Evolutionary conservation across 2,329 filamentous ascomycete genomes (phyloP), one percentile per base, ranked within the genome.

Genomic region (Alternaria hordeiaustralica): DNA sequence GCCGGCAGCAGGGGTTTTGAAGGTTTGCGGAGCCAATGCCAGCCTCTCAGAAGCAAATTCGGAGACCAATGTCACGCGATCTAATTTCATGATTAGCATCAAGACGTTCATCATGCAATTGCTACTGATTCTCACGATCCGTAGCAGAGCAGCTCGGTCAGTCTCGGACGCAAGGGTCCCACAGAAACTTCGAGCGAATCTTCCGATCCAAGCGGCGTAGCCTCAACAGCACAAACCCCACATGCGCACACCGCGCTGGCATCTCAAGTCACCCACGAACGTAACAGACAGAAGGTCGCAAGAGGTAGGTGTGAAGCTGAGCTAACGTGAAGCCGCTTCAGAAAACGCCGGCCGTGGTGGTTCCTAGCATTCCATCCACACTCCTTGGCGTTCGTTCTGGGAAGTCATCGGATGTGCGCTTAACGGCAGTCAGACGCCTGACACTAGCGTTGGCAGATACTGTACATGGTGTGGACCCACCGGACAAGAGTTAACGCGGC

Each of bases 141-240:
- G 26, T 43, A 47, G 46, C 55, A 63, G 33, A 58, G 45, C 28
- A 64, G 45, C 58, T 66, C 65, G 65, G 67, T 58, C 54, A 61
- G 54, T 53, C 45, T 67, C 64, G 64, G 64, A 65, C 54, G 36
- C 47, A 33, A 45, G 46, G 64, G 53, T 64, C 66, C 49, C 66
- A 70, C 65, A 67, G 64, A 68, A 67, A 59, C 60, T 53, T 62
- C 58, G 60, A 60, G 65, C 64, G 64, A 64, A 58, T 61, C 46
- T 65, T 50, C 60, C 33, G 54, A 55, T 33, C 33, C 56, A 44
- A 58, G 55, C 47, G 26, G 47, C 50, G 56, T 26, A 58, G 45
- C 59, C 28, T 60, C 60, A 50, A 63, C 56, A 63, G 26, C 25
- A 49, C 43, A 50, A 55, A 25, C 59, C 45, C 54, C 43, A 36